Percentiles rank a stretch among this genome's conserved stretches.
Evolutionary conservation across 208 protist genomes (phyloP).

Genomic region (Trypanosomatidae sp.): DNA sequence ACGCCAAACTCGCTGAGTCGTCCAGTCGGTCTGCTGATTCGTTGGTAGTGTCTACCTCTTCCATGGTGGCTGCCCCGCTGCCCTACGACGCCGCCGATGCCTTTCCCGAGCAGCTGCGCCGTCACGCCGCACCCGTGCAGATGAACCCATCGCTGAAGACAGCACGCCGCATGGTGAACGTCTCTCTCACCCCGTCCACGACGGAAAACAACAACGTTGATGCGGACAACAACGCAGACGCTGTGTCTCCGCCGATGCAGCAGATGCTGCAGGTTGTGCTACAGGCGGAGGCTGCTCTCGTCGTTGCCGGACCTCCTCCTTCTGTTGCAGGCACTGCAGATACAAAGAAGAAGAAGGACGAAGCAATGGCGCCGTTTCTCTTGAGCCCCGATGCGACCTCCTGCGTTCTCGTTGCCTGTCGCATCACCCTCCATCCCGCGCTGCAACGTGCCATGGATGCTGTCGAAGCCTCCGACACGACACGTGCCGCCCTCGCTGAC

Average conservation of each 20-base stretch:
- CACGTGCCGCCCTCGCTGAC: not conserved
- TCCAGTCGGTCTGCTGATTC: too few species aligned
- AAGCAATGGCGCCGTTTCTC: conserved; percentile 31
- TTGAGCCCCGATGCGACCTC: conserved; percentile 61
- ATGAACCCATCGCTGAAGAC: not conserved
- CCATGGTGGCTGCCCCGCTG: conserved; percentile 43
- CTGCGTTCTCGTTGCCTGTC: conserved; percentile 57
- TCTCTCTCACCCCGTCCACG: conserved; percentile 6
- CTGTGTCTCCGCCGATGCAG: conserved; percentile 1
- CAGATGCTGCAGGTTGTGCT: conserved; percentile 28
- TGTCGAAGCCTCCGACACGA: not conserved
- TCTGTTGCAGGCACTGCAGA: too few species aligned
- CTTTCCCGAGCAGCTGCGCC: conserved; percentile 12
- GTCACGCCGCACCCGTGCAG: not conserved
- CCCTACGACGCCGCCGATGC: conserved; percentile 13
- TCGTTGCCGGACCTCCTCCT: too few species aligned
- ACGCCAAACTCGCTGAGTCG: not conserved
- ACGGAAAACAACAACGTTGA: too few species aligned
- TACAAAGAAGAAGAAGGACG: too few species aligned
- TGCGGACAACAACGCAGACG: not conserved
- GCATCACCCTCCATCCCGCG: conserved; percentile 36
- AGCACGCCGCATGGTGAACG: conserved; percentile 15
- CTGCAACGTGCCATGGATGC: not conserved
- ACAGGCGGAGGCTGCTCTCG: conserved; percentile 11
- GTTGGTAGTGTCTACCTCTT: too few species aligned